phyloP scores from a whole-genome alignment of 345 rosid genomes.

The Citropsis articulata region DNA sequence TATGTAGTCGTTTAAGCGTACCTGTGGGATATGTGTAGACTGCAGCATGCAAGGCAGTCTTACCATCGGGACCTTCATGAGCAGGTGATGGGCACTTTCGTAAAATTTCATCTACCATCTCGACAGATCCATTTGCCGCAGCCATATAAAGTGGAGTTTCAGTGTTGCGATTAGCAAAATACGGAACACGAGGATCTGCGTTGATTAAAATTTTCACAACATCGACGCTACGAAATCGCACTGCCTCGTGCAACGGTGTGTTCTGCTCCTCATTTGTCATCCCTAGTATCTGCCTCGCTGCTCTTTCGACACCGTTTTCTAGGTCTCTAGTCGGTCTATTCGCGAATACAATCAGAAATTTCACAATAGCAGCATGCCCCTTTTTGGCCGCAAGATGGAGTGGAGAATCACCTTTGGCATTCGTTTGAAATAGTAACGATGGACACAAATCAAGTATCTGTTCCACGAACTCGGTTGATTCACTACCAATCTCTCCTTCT shows the following conservation, averaged over 20 bases:
- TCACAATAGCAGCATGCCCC: not conserved
- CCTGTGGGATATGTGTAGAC: not conserved
- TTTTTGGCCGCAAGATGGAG: not conserved
- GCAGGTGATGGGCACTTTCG: not conserved
- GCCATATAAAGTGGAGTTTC: not conserved
- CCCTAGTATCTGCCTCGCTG: not conserved
- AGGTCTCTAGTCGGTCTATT: rapidly evolving
- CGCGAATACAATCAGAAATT: not conserved
- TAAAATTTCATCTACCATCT: too few species aligned
- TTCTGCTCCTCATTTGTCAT: not conserved
- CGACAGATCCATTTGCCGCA: not conserved
- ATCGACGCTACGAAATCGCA: not conserved
- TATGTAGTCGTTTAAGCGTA: too few species aligned
- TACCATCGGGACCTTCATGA: not conserved
- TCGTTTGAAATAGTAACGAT: not conserved
- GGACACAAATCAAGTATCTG: not conserved
- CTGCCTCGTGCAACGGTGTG: not conserved
- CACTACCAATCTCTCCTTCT: not conserved
- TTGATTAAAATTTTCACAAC: not conserved
- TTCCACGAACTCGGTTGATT: not conserved
- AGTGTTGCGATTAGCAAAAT: not conserved
- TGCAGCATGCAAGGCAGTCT: not conserved
- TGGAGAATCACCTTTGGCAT: not conserved
- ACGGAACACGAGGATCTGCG: not conserved
- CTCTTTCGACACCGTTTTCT: too few species aligned